Base-by-base conservation (phyloP, 208 protist genomes). In the Leishmania martiniquensis region DNA sequence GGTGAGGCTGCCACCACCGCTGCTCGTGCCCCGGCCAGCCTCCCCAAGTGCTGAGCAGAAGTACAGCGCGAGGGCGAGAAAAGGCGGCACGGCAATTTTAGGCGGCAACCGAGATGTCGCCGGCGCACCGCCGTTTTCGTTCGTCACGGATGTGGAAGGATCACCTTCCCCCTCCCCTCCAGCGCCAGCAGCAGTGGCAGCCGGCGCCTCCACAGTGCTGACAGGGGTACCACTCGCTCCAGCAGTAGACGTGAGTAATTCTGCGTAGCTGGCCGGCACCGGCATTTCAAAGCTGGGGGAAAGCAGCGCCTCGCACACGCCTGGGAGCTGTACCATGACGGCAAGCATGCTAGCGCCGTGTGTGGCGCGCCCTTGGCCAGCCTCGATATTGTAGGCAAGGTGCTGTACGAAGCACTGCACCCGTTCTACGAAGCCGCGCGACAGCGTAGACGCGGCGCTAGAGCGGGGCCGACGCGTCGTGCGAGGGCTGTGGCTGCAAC, bases 21-120 rank as follows among this genome's bases (percentile, higher is more conserved):
- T 51, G 32, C 59, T 54, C 54, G 39, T 75, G 57, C 74, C 47
- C 15, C 80, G 73, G n/a, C 72, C 74, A 10, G 73, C 69, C 68
- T 75, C 80, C 32, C 74, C 71, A 37, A 83, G 69, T 52, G 80
- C 72, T 20, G 73, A 49, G 51, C 80, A 83, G 63, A 91, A 89
- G 67, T 87, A 74, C 47, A 91, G 75, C 37, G 78, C 77, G 9
- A 89, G 45, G 25, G 80, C 55, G 73, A 91, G 54, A 63, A 88
- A 91, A 20, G 87, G 73, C 0, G 87, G 87, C 32, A 91, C 76
- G 13, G 76, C n/a, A 44, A 85, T 84, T 60, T 45, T 75, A 10
- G 29, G n/a, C 7, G 68, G 17, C 17, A 22, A 15, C n/a, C 20
- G 39, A 17, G 72, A 29, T 25, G 25, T n/a, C 5, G 51, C 39